Evolutionary conservation across 768 basidiomycete species (phyloP).

Genomic region (Lactifluus pinguis): DNA sequence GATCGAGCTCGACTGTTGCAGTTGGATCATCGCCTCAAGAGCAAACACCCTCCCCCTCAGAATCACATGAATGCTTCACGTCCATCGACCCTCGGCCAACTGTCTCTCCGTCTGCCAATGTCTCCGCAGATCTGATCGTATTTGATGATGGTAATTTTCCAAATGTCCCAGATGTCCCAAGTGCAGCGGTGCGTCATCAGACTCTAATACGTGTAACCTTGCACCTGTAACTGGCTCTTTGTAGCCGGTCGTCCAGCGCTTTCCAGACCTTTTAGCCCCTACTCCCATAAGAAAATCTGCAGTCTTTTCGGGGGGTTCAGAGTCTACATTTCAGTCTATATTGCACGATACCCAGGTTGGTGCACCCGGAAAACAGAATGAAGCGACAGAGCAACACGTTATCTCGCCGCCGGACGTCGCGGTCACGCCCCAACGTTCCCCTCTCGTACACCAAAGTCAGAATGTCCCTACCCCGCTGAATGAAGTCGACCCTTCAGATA

Average conservation of each 20-base stretch:
- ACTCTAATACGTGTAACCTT: neutral
- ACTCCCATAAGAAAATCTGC: neutral
- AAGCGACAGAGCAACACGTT: neutral
- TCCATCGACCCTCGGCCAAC: neutral
- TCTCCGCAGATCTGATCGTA: neutral
- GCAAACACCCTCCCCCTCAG: neutral
- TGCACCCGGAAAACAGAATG: neutral
- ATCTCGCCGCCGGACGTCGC: neutral
- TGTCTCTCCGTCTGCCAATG: neutral
- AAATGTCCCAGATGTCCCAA: neutral
- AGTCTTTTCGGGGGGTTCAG: neutral
- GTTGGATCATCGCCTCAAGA: neutral
- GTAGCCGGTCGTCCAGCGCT: neutral
- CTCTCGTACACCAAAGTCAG: neutral
- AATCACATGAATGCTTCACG: neutral
- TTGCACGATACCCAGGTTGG: neutral
- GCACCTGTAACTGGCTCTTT: neutral
- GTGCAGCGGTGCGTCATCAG: neutral
- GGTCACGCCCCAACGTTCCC: neutral
- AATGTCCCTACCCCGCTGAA: neutral
- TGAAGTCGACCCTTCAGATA: neutral
- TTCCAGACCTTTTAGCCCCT: constrained; percentile 11
- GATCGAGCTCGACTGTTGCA: neutral
- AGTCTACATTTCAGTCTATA: neutral
- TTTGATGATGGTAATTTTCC: neutral